Evolutionary conservation across 495 filamentous ascomycete genomes (phyloP).

Genomic region (Lepidopterella palustris): DNA sequence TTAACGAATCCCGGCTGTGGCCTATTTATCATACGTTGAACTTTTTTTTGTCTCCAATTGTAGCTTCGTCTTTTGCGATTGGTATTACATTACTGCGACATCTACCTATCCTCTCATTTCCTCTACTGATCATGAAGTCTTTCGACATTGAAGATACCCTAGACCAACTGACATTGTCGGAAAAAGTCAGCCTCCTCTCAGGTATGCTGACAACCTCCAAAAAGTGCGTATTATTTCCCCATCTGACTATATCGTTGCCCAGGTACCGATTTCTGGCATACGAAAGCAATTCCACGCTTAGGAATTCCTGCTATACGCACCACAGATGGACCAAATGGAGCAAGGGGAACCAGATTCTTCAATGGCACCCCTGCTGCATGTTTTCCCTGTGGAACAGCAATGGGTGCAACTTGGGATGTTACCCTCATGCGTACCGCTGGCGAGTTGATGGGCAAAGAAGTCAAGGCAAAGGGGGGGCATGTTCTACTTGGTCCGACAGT

Average conservation of each 20-base stretch:
- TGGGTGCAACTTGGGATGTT: conserved; percentile 66
- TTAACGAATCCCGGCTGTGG: too few relatives aligned
- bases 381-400: conserved; percentile 43
- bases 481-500: conserved; percentile 70
- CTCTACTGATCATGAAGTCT: background rate
- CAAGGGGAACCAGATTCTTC: conserved; percentile 21
- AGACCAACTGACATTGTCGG: background rate
- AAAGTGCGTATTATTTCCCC: too few relatives aligned
- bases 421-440: conserved; percentile 57
- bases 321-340: conserved; percentile 27
- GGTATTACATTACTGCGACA: too few relatives aligned
- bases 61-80: too few relatives aligned
- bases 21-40: too few relatives aligned
- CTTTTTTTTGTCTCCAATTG: too few relatives aligned
- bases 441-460: conserved; percentile 58
- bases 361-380: conserved; percentile 24
- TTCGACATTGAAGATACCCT: background rate
- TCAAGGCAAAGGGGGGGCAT: conserved; percentile 62
- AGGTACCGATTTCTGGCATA: conserved; percentile 24
- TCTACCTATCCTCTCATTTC: background rate
- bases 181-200: background rate
- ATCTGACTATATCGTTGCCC: background rate
- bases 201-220: too few relatives aligned
- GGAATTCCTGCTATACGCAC: conserved; percentile 17
- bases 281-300: conserved; percentile 12